These are phyloP conservation scores for Thraustochytrium sp. DNA, from an alignment of 352 stramenopile genomes.

Conservation along the genomic window DNA sequence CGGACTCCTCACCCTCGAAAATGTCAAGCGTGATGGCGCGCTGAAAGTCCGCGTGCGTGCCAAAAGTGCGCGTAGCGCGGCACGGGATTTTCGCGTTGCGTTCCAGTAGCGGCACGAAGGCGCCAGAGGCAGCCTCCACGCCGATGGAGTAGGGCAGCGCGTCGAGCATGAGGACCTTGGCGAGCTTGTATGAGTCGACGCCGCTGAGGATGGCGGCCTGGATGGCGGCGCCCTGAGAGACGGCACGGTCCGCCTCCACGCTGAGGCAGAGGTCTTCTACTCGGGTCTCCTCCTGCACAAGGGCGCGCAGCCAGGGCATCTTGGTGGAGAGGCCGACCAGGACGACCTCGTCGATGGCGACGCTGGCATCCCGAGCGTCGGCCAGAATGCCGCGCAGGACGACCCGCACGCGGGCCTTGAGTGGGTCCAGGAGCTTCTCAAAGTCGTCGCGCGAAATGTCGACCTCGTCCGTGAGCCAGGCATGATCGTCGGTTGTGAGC, in stretches of 20 bases:
- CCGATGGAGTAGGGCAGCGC: slow-evolving; percentile 84
- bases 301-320: slow-evolving; percentile 64
- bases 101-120: slow-evolving; percentile 81
- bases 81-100: slow-evolving; percentile 79
- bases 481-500: slow-evolving; percentile 50
- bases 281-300: slow-evolving; percentile 63
- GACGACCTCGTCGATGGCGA: slow-evolving; percentile 51
- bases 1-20: slow-evolving; percentile 83
- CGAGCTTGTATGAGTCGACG: slow-evolving; percentile 59
- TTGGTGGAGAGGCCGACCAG: slow-evolving; percentile 68
- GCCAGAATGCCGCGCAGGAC: background rate
- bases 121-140: slow-evolving; percentile 78
- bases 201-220: slow-evolving; percentile 90
- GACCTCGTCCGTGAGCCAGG: slow-evolving; percentile 58
- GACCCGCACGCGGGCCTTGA: background rate
- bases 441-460: slow-evolving; percentile 55
- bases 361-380: slow-evolving; percentile 45
- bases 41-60: slow-evolving; percentile 83
- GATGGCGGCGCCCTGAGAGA: slow-evolving; percentile 84
- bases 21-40: slow-evolving; percentile 80
- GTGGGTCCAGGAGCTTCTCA: slow-evolving; percentile 49
- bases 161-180: slow-evolving; percentile 77
- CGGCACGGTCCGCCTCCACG: slow-evolving; percentile 79
- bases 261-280: slow-evolving; percentile 65
- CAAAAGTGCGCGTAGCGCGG: slow-evolving; percentile 78